phyloP scores from a whole-genome alignment of 768 basidiomycete species.

The Lactarius akahatsu region DNA sequence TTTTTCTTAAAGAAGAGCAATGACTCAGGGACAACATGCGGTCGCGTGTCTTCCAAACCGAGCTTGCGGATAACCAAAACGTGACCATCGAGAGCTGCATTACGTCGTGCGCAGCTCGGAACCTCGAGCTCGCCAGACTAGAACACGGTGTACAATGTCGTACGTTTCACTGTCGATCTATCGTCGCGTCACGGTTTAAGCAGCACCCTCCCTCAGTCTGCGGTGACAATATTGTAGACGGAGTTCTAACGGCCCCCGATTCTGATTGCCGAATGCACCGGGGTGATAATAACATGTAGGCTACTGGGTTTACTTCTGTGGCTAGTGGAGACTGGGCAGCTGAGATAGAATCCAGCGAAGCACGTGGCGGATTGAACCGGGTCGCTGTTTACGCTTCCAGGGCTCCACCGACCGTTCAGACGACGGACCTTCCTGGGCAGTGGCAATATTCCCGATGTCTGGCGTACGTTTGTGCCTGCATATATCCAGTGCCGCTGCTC shows the following conservation, averaged over 20 bases:
- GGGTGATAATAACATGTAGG: slow-evolving; percentile 63
- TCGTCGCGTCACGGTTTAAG: background rate
- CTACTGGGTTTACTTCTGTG: background rate
- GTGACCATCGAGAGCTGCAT: slow-evolving; percentile 68
- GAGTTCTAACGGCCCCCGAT: slow-evolving; percentile 51
- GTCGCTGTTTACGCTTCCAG: slow-evolving; percentile 65
- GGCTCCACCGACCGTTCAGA: slow-evolving; percentile 57
- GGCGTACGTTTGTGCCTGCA: slow-evolving; percentile 41
- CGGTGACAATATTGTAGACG: slow-evolving; percentile 61
- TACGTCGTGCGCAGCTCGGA: slow-evolving; percentile 49
- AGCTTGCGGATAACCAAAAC: slow-evolving; percentile 39
- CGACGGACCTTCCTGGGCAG: slow-evolving; percentile 57
- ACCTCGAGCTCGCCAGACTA: slow-evolving; percentile 65
- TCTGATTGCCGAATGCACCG: slow-evolving; percentile 71
- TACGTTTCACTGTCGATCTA: slow-evolving; percentile 35
- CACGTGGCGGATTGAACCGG: slow-evolving; percentile 72
- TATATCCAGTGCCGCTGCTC: background rate
- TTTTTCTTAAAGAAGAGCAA: background rate
- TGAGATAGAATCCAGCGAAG: slow-evolving; percentile 43
- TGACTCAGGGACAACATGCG: slow-evolving; percentile 51
- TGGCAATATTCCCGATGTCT: slow-evolving; percentile 71
- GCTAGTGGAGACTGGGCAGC: background rate
- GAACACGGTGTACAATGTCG: slow-evolving; percentile 59
- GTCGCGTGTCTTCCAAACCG: slow-evolving; percentile 56
- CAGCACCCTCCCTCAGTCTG: slow-evolving; percentile 50